phyloP scores from a whole-genome alignment of 1,139 yeast genomes.

The Magnusiomyces ingens region DNA sequence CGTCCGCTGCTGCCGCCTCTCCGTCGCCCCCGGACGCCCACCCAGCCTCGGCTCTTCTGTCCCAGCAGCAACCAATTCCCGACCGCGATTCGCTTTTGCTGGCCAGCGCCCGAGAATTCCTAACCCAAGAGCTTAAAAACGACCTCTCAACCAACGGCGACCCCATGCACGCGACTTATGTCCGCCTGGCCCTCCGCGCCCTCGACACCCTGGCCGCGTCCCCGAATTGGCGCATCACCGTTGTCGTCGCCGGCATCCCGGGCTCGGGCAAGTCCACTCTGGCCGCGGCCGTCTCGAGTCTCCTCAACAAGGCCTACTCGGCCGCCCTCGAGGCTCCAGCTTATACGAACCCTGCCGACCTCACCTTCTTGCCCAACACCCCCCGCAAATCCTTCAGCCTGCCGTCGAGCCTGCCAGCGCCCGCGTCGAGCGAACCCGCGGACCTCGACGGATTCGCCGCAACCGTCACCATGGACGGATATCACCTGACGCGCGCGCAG shows the following conservation, averaged over 20 bases:
- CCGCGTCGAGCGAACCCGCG: background rate
- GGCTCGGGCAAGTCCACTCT: slow-evolving; percentile 80
- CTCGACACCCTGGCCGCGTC: background rate
- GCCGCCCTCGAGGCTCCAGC: background rate
- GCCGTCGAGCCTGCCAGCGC: background rate
- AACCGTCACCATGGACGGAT: slow-evolving; percentile 70
- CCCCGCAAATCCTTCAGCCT: no score
- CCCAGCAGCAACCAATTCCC: no score
- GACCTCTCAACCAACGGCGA: no score
- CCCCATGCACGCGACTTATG: no score
- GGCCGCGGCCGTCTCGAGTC: slow-evolving; percentile 39
- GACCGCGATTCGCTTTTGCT: no score
- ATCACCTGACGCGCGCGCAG: slow-evolving; percentile 57
- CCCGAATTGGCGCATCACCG: slow-evolving; percentile 36
- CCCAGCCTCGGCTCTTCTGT: no score
- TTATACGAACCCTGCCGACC: background rate
- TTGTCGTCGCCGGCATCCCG: slow-evolving; percentile 67
- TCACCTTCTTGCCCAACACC: no score
- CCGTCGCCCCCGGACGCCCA: no score
- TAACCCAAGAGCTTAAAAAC: no score
- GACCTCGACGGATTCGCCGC: slow-evolving; percentile 4
- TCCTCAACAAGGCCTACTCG: slow-evolving; percentile 8
- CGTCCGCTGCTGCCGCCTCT: no score
- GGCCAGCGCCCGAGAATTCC: no score
- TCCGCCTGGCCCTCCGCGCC: slow-evolving; percentile 1